These are phyloP conservation scores for Ceratobasidium sp. DNA, from an alignment of 1,284 basidiomycete genomes.

Conservation along the genomic window DNA sequence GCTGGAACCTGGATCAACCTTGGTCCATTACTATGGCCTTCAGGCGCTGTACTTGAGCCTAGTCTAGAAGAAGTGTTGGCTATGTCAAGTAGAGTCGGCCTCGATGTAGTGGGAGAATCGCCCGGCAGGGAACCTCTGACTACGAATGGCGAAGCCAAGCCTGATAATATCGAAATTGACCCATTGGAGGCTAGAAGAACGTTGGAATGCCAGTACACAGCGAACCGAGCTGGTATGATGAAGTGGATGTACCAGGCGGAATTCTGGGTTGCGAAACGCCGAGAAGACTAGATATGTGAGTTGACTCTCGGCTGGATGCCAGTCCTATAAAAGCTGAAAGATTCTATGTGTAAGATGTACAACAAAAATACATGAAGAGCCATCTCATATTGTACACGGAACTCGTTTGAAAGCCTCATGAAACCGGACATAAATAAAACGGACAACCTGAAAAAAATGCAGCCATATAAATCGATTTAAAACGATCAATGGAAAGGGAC, in stretches of 20 bases:
- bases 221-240: conserved; percentile 69
- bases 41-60: conserved; percentile 63
- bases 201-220: conserved; percentile 69
- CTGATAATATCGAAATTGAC: neutral
- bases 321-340: neutral
- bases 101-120: conserved; percentile 48
- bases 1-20: conserved; percentile 69
- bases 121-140: neutral
- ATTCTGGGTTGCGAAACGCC: conserved; percentile 62
- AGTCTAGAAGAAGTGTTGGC: conserved; percentile 66
- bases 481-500: neutral
- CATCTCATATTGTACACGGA: neutral
- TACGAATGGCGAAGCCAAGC: neutral
- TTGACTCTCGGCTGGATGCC: no score
- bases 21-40: conserved; percentile 69
- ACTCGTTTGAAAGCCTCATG: neutral
- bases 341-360: neutral
- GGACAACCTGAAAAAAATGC: no score
- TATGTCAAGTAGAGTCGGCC: conserved; percentile 61
- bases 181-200: conserved; percentile 49
- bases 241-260: conserved; percentile 68
- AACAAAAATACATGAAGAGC: conserved; percentile 3
- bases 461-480: no score
- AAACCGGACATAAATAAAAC: neutral
- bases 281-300: conserved; percentile 27